phyloP scores from a whole-genome alignment of 768 basidiomycete genomes.

The Mycena vitilis region DNA sequence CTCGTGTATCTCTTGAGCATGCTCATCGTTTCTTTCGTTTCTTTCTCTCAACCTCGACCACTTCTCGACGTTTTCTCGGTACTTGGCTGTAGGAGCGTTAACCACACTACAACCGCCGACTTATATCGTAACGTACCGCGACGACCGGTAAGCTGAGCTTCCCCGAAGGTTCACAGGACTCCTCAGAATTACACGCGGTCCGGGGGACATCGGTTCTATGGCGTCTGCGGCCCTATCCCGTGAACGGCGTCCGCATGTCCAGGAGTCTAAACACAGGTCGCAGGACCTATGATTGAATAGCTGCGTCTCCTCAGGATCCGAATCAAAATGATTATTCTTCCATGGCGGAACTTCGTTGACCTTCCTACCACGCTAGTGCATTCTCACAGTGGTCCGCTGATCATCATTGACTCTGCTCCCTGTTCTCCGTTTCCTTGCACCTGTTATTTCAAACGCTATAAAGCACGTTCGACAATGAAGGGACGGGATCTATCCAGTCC shows the following conservation, averaged over 20 bases:
- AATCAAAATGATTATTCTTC: neutral
- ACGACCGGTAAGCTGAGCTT: too few species aligned
- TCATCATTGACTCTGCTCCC: neutral
- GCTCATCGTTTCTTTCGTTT: too few species aligned
- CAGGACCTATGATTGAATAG: neutral
- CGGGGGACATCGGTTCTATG: neutral
- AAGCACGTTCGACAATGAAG: neutral
- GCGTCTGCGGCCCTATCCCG: slow-evolving; percentile 11
- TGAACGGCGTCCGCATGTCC: slow-evolving; percentile 27
- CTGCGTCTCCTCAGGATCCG: neutral
- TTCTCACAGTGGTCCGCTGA: slow-evolving; percentile 26
- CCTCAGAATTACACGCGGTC: neutral
- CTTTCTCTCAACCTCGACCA: too few species aligned
- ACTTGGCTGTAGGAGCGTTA: too few species aligned
- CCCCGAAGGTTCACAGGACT: neutral
- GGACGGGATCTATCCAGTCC: slow-evolving; percentile 12
- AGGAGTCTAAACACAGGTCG: slow-evolving; percentile 21
- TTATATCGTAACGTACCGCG: too few species aligned
- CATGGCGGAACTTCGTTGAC: neutral
- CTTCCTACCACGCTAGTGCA: neutral
- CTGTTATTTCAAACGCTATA: slow-evolving; percentile 12
- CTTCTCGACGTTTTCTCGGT: too few species aligned
- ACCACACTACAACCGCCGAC: too few species aligned
- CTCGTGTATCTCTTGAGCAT: too few species aligned
- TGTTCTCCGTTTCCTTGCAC: neutral